Evolutionary conservation across 208 protist species (phyloP), one percentile per base, ranked within the genome.

Genomic region (Naegleria lovaniensis): DNA sequence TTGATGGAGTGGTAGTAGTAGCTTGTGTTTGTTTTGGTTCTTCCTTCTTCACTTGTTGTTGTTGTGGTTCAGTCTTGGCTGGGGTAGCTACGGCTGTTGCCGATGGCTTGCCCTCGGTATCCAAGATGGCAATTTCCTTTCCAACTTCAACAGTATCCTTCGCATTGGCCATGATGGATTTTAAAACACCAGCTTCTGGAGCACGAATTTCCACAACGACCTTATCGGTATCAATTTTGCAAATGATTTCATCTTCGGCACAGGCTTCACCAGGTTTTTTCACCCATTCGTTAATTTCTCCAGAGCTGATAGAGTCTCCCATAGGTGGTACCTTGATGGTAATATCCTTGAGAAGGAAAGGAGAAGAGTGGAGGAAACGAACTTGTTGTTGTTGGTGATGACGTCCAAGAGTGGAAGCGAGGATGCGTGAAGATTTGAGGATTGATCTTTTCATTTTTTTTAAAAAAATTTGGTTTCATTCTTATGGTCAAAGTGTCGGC

Each of bases 141-240:
- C 97, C 97, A n/a, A 99, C 97, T 89, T 97, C 94, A 75, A 98
- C 97, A 67, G 96, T 96, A 33, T 95, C 94, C 86, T 95, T 97
- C 0, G 96, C 96, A 19, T 94, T 93, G 83, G 95, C 97, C 92
- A 96, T 94, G 40, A 96, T 96, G 92, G 97, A 95, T 19, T 94
- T 97, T 88, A 99, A 95, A 38, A 96, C 94, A 89, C 98, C 98
- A 76, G 93, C 95, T 48, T 94, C 94, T 25, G 97, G 97, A 22
- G 98, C 96, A 48, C 96, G 97, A 83, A 99, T 96, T 87, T 98
- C 97, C 36, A 99, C 97, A 83, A 95, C 96, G 41, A 98, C 97
- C 95, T 99, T 99, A 93, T 99, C 99, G 22, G 98, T 99, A 93
- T 99, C 98, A 91, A 99, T 97, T 86, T 98, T 95, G 88, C 96